Conservation (phyloP, 495 filamentous ascomycete species). For the Penicillium crystallinum region DNA sequence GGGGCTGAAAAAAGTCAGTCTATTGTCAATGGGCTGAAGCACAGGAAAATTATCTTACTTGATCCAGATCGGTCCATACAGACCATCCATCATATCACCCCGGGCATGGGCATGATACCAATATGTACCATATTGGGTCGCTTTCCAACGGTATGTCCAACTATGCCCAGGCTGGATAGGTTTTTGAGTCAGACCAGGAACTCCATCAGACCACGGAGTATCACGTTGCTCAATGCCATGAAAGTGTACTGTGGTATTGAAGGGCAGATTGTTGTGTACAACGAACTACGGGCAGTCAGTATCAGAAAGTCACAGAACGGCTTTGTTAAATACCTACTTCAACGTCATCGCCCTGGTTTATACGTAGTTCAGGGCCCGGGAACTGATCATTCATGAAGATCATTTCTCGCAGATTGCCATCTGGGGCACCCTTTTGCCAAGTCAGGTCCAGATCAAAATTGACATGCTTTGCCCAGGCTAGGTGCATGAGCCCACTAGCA, state of each 20-base stretch:
- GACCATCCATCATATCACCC: constrained; percentile 46
- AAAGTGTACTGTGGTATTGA: constrained; percentile 46
- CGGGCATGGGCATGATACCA: constrained; percentile 47
- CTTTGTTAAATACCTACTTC: constrained; percentile 28
- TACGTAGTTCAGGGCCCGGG: constrained; percentile 49
- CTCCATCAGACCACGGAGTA: constrained; percentile 47
- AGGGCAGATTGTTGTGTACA: constrained; percentile 47
- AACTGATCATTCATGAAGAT: constrained; percentile 56
- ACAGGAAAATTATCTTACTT: constrained; percentile 2
- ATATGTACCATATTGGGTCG: constrained; percentile 23
- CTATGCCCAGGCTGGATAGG: constrained; percentile 41
- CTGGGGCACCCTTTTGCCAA: constrained; percentile 35
- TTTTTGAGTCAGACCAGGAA: constrained; percentile 42
- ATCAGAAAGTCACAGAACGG: not conserved
- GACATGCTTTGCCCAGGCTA: constrained; percentile 20
- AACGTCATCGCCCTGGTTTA: constrained; percentile 53
- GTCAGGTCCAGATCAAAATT: constrained; percentile 31
- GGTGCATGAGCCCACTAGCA: constrained; percentile 2
- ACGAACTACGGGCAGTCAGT: constrained; percentile 15
- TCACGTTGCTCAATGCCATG: constrained; percentile 35
- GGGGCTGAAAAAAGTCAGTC: constrained; percentile 23
- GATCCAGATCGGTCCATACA: constrained; percentile 48
- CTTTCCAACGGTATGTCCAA: constrained; percentile 45
- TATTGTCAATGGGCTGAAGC: not conserved
- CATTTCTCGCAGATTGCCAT: constrained; percentile 39